Percentiles rank a stretch among this genome's conserved stretches.
These are phyloP conservation scores for Allantophomopsis lycopodina DNA, from an alignment of 2,329 filamentous ascomycete species.

Conservation along the genomic window DNA sequence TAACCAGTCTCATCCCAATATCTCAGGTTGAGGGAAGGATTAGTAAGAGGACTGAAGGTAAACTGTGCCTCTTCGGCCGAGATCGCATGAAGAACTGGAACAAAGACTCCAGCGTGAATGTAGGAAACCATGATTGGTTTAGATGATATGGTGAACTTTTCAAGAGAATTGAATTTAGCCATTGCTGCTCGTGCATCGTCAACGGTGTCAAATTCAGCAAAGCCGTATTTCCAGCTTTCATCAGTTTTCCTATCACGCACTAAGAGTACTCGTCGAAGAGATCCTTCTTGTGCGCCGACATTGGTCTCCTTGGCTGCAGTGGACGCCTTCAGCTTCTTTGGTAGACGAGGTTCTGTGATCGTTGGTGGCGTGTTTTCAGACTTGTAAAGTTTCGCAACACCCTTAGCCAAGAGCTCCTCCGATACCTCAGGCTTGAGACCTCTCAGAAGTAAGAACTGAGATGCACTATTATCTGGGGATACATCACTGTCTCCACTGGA, in stretches of 20 bases:
- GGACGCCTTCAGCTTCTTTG: conserved; percentile 31
- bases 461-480: conserved; percentile 32
- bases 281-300: conserved; percentile 54
- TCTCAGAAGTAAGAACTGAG: conserved; percentile 65
- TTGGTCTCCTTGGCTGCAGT: conserved; percentile 36
- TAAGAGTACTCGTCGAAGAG: conserved; percentile 63
- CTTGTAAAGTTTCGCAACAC: conserved; percentile 61
- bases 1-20: conserved; percentile 70
- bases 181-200: conserved; percentile 66
- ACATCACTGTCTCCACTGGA: conserved; percentile 40
- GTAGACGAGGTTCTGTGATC: conserved; percentile 17
- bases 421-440: conserved; percentile 56
- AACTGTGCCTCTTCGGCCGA: conserved; percentile 42
- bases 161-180: conserved; percentile 54
- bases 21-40: conserved; percentile 51
- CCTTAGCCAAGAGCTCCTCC: conserved; percentile 59
- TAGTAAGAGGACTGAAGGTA: conserved; percentile 58
- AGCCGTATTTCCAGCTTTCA: conserved; percentile 69
- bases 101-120: conserved; percentile 76
- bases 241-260: conserved; percentile 59
- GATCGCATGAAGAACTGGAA: conserved; percentile 50
- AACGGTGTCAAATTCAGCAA: conserved; percentile 68
- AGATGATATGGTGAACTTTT: conserved; percentile 67
- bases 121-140: conserved; percentile 58
- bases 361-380: conserved; percentile 24